Conservation (phyloP, 140 eudicot genomes). For the Flaveria floridana region DNA sequence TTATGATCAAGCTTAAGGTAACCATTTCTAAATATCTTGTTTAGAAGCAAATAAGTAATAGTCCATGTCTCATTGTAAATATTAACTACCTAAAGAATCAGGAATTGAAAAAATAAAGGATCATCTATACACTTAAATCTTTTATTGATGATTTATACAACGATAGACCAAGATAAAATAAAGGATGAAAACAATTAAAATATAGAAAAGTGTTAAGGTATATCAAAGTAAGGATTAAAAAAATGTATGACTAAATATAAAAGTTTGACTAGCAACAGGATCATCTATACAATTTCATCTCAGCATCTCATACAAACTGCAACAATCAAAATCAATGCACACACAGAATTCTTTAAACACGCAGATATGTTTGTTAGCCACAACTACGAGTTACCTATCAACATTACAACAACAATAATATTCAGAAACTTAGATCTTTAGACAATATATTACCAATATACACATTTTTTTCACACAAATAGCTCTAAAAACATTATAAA, state of each 20-base stretch:
- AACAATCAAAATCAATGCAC: not conserved
- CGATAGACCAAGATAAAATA: not conserved
- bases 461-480: not conserved
- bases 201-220: not conserved
- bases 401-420: not conserved
- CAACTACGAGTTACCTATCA: not conserved
- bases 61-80: not conserved
- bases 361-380: not conserved
- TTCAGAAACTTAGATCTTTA: not conserved
- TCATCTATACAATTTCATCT: conserved; percentile 3
- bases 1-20: not conserved
- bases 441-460: not conserved
- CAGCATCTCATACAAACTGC: not conserved
- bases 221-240: not conserved
- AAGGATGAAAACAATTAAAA: not conserved
- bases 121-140: too few relatives aligned
- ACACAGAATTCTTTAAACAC: not conserved
- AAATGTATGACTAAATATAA: not conserved
- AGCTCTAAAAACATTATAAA: not conserved
- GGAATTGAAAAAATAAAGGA: not conserved
- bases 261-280: not conserved
- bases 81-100: not conserved
- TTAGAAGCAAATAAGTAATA: not conserved
- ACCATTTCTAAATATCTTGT: not conserved
- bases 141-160: not conserved